A percentile compares a stretch with the other conserved stretches of the same genome.
Conservation (phyloP, 441 rosid genomes). For the Sinapis alba region DNA sequence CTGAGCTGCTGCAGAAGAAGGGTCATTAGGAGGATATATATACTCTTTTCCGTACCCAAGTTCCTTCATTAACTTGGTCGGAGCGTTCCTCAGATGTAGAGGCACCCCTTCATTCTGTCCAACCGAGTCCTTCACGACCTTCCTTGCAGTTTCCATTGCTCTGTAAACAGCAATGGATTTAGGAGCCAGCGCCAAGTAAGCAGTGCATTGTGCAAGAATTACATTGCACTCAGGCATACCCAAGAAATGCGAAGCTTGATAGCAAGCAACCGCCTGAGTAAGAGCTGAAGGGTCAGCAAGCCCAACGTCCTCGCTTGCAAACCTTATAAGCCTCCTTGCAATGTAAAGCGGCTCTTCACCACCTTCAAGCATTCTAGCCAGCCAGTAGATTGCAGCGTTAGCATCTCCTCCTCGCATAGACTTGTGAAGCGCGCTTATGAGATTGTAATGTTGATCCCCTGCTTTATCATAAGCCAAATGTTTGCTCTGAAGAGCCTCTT, state of each 20-base stretch:
- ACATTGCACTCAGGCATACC: conserved; percentile 90
- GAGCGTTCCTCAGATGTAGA: conserved; percentile 80
- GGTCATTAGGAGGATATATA: conserved; percentile 71
- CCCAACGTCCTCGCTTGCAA: conserved; percentile 88
- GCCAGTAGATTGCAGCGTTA: conserved; percentile 82
- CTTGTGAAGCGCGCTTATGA: conserved; percentile 84
- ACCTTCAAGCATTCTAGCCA: conserved; percentile 81
- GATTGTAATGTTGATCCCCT: conserved; percentile 84
- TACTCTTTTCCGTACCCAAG: conserved; percentile 80
- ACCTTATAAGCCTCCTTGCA: conserved; percentile 76
- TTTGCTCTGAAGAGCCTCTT: conserved; percentile 83
- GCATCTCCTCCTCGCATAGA: conserved; percentile 86
- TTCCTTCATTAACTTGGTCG: conserved; percentile 79
- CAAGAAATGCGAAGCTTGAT: conserved; percentile 88
- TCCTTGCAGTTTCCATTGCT: conserved; percentile 70
- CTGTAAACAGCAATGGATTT: conserved; percentile 70
- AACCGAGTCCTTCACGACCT: conserved; percentile 63
- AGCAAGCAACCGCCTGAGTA: conserved; percentile 83
- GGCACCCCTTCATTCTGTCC: conserved; percentile 91
- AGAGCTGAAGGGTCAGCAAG: conserved; percentile 83
- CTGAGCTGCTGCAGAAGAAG: conserved; percentile 48
- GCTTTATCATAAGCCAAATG: conserved; percentile 81
- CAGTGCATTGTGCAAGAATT: conserved; percentile 73
- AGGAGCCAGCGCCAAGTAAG: conserved; percentile 77
- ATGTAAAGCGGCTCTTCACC: conserved; percentile 89